Percentiles rank a stretch among this genome's conserved stretches.
Evolutionary conservation across 2,329 filamentous ascomycete species (phyloP).

Genomic region (Dothistroma septosporum): DNA sequence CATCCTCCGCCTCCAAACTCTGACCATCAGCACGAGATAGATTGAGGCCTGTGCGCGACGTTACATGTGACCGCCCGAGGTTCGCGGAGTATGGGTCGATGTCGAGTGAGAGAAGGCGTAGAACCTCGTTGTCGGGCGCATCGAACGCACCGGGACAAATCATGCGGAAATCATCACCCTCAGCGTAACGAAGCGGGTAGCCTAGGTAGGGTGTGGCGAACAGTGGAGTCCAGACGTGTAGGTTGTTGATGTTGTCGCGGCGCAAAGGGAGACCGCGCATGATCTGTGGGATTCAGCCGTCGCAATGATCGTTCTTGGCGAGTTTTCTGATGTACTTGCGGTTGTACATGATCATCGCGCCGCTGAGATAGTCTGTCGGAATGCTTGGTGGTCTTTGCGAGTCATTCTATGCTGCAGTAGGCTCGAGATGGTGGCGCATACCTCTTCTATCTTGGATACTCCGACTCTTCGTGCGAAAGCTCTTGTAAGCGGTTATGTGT

Average conservation of each 20-base stretch:
- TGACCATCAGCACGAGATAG: background rate
- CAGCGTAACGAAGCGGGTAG: background rate
- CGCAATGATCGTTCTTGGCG: background rate
- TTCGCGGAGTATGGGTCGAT: background rate
- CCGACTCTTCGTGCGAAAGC: no score
- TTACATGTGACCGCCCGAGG: background rate
- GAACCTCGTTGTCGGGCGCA: background rate
- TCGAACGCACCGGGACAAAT: no score
- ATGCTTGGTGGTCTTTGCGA: no score
- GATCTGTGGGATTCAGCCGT: background rate
- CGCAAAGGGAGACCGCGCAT: background rate
- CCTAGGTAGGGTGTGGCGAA: background rate
- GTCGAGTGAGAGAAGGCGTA: background rate
- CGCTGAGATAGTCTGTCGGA: background rate
- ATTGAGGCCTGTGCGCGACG: background rate
- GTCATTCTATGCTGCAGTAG: no score
- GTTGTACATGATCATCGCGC: background rate
- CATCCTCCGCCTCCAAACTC: background rate
- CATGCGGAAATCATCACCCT: no score
- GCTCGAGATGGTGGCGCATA: no score
- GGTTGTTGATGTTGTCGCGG: background rate
- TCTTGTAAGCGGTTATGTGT: no score
- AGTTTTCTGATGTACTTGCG: background rate
- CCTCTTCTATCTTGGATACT: no score
- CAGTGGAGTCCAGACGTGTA: background rate